phyloP scores from a whole-genome alignment of 345 rosid genomes.

The Salix caprea region DNA sequence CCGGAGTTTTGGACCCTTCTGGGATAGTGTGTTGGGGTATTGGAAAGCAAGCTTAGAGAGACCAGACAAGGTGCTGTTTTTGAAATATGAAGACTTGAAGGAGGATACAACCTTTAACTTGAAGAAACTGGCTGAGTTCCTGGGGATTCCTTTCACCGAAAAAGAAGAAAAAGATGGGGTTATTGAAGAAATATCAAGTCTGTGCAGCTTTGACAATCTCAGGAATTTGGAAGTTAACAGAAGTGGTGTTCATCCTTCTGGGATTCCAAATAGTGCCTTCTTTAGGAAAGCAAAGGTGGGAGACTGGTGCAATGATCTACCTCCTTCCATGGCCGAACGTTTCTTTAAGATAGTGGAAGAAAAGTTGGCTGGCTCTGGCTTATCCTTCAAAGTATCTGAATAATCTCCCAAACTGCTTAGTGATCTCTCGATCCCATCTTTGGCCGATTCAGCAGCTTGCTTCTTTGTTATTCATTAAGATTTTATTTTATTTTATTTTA shows the following conservation, averaged over 20 bases:
- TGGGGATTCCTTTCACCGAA: slow-evolving; percentile 6
- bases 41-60: slow-evolving; percentile 28
- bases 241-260: no score
- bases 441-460: not conserved
- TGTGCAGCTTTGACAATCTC: slow-evolving; percentile 20
- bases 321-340: slow-evolving; percentile 14
- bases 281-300: slow-evolving; percentile 20
- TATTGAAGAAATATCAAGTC: slow-evolving; percentile 1
- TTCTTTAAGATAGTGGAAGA: slow-evolving; percentile 30
- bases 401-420: no score
- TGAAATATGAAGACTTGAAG: slow-evolving; percentile 38
- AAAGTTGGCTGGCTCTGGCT: slow-evolving; percentile 44
- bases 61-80: slow-evolving; percentile 23
- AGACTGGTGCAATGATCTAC: slow-evolving; percentile 12
- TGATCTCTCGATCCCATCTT: not conserved
- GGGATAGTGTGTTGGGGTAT: slow-evolving; percentile 33
- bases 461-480: no score
- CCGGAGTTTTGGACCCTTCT: slow-evolving; percentile 32
- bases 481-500: no score
- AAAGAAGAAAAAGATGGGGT: slow-evolving; percentile 12
- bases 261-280: slow-evolving; percentile 6
- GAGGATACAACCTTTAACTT: slow-evolving; percentile 10
- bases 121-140: slow-evolving; percentile 17
- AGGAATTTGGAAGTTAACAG: slow-evolving; percentile 3
- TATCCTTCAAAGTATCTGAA: slow-evolving; percentile 29